Evolutionary conservation across 768 basidiomycete genomes (phyloP), one percentile per base, ranked within the genome.

Genomic region (Naematelia aurantialba): DNA sequence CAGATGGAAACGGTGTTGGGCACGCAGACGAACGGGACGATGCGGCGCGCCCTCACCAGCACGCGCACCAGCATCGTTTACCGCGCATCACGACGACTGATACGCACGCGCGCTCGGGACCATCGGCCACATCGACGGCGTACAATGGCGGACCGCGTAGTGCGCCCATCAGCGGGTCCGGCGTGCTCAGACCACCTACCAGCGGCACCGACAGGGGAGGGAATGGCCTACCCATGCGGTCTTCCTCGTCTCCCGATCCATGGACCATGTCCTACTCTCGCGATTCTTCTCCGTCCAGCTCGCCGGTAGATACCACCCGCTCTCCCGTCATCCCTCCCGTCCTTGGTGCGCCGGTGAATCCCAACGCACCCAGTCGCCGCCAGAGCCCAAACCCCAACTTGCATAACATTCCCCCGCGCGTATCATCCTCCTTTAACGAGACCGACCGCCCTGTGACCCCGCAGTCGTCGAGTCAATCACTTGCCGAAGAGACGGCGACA

Each of bases 241-340:
- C 70, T 12, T 63, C 60, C 5, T 65, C 70, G 1, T 65, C 65
- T 2, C 70, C 70, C 1, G 70, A 72, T 42, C 67, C 70, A 22
- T 56, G 66, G 56, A 62, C 55, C 1, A 45, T 60, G 12, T 47
- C 55, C 30, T 5, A 31, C 24, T 46, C 62, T n/a, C 21, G 26
- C 45, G 55, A 45, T 31, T 56, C 47, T 42, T 69, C 65, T 34
- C 62, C 65, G 11, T 61, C 61, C 2, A 62, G 63, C 54, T 68
- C 70, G 13, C 67, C 70, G 5, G 52, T 61, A 4, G 66, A 63
- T 22, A 46, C 59, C 13, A 34, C 56, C 27, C 49, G 31, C 45
- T 50, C 59, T 3, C 27, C 45, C n/a, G 53, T 46, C 39, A 50
- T 57, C 19, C 59, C 51, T 45, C 59, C 46, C 29, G 25, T 58